These are phyloP conservation scores for Heritiera fomes DNA, from an alignment of 345 rosid genomes.

Conservation along the genomic window DNA sequence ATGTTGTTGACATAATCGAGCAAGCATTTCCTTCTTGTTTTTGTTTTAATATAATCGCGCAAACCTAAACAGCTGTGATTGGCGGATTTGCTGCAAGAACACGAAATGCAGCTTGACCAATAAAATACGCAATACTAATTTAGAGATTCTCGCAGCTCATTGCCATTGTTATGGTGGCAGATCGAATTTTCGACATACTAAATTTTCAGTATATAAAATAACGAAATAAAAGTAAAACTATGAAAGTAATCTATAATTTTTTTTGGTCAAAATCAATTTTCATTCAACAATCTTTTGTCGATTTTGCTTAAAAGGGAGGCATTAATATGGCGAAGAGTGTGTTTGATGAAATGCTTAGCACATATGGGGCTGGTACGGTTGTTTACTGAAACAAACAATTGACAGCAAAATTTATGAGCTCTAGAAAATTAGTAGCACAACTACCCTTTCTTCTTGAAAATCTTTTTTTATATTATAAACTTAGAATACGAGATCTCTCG, in stretches of 20 bases:
- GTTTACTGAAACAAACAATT: slow-evolving; percentile 20
- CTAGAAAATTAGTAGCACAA: too few relatives aligned
- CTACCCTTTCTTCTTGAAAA: too few relatives aligned
- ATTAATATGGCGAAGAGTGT: slow-evolving; percentile 62
- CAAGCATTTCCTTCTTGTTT: background rate
- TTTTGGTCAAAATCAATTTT: slow-evolving; percentile 34
- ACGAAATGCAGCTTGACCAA: background rate
- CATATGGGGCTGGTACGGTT: slow-evolving; percentile 76
- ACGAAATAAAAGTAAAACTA: too few relatives aligned
- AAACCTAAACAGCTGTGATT: background rate
- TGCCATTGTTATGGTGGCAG: background rate
- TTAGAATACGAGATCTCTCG: too few relatives aligned
- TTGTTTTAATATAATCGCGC: background rate
- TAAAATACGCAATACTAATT: background rate
- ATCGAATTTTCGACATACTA: background rate
- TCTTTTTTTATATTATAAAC: too few relatives aligned
- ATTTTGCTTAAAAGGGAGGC: slow-evolving; percentile 72
- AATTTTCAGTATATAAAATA: too few relatives aligned
- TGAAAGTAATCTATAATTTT: too few relatives aligned
- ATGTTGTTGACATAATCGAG: background rate
- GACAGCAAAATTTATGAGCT: too few relatives aligned
- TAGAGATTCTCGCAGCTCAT: background rate
- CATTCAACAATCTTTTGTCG: slow-evolving; percentile 62
- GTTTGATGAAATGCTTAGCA: slow-evolving; percentile 78
- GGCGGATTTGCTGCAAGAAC: background rate